A percentile compares a stretch with the other conserved stretches of the same genome.
Conservation (phyloP, 2,329 filamentous ascomycete genomes). For the Blastomyces silverae region DNA sequence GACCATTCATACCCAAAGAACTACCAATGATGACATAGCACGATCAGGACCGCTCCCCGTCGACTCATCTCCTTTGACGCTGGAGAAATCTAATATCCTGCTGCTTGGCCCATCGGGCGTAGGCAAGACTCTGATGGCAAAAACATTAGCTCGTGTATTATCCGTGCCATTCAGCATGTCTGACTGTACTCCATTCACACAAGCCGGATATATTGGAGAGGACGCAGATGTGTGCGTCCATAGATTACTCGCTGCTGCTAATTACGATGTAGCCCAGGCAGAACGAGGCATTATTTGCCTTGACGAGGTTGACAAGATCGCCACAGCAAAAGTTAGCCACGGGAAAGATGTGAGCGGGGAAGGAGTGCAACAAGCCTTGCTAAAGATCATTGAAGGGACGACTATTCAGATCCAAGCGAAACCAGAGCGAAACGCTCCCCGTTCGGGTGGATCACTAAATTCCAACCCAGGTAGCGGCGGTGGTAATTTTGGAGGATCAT, state of each 20-base stretch:
- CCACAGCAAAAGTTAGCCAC: slow-evolving; percentile 75
- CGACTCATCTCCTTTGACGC: slow-evolving; percentile 58
- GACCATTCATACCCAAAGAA: slow-evolving; percentile 38
- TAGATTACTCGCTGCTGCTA: slow-evolving; percentile 77
- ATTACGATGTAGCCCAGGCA: slow-evolving; percentile 75
- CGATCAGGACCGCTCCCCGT: slow-evolving; percentile 30
- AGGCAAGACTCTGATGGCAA: slow-evolving; percentile 88
- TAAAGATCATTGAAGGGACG: slow-evolving; percentile 95
- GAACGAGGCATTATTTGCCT: slow-evolving; percentile 92
- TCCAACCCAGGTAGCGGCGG: slow-evolving; percentile 30
- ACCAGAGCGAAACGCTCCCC: slow-evolving; percentile 40
- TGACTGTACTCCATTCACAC: slow-evolving; percentile 92
- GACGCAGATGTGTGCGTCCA: slow-evolving; percentile 96
- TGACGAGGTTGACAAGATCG: slow-evolving; percentile 97
- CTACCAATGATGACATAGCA: slow-evolving; percentile 23
- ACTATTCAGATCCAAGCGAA: slow-evolving; percentile 90
- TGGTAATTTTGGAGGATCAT: slow-evolving; percentile 16
- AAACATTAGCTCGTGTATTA: slow-evolving; percentile 84
- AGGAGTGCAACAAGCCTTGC: slow-evolving; percentile 87
- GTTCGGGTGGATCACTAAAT: slow-evolving; percentile 34
- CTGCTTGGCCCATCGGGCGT: slow-evolving; percentile 88
- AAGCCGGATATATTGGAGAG: slow-evolving; percentile 95
- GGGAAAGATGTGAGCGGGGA: slow-evolving; percentile 93
- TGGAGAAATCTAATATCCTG: slow-evolving; percentile 94
- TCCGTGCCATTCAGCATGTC: slow-evolving; percentile 93